phyloP scores from a whole-genome alignment of 2,329 filamentous ascomycete genomes.

The Ophiocordyceps sinensis region DNA sequence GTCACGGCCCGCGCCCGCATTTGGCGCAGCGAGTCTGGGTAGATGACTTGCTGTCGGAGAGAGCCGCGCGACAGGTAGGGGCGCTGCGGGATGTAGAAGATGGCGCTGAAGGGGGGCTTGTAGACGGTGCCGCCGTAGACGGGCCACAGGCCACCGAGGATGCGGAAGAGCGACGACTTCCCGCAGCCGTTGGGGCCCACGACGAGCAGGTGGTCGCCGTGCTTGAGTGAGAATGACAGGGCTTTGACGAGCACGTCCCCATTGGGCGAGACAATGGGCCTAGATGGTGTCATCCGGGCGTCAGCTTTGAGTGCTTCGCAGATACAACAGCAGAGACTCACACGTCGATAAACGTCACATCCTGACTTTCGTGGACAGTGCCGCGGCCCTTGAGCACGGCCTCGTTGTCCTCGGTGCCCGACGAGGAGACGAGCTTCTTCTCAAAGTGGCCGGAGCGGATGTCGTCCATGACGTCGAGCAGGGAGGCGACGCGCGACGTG shows the following conservation, averaged over 20 bases:
- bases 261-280: conserved; percentile 89
- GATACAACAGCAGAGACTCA: conserved; percentile 19
- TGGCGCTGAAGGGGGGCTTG: conserved; percentile 82
- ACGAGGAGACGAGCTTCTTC: conserved; percentile 90
- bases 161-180: conserved; percentile 91
- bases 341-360: conserved; percentile 77
- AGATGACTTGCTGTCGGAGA: conserved; percentile 92
- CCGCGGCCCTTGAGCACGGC: conserved; percentile 73
- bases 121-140: conserved; percentile 90
- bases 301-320: background rate
- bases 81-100: conserved; percentile 96
- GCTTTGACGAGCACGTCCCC: conserved; percentile 81
- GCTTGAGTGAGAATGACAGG: conserved; percentile 73
- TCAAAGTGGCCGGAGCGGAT: conserved; percentile 82
- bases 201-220: conserved; percentile 83
- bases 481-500: conserved; percentile 77
- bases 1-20: conserved; percentile 77
- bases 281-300: conserved; percentile 9
- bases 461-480: conserved; percentile 90
- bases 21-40: conserved; percentile 75
- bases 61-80: conserved; percentile 86
- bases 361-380: conserved; percentile 63
- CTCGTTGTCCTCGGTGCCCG: conserved; percentile 66
- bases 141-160: conserved; percentile 91
- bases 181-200: conserved; percentile 95